Evolutionary conservation across 192 early-diverging fungal species (phyloP).

Genomic region (Entrophospora sp.): DNA sequence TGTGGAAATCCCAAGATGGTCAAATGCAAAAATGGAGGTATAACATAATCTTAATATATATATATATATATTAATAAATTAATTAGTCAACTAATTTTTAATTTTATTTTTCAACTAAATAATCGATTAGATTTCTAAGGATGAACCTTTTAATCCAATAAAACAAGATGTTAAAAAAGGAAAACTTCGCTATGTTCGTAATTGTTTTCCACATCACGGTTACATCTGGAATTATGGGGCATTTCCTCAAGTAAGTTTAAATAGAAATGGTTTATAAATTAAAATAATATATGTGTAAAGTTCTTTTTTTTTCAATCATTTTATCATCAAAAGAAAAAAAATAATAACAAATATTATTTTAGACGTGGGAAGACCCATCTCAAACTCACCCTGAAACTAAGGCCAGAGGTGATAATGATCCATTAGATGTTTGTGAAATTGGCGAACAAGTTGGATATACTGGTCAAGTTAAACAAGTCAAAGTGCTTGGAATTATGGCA

Average conservation of each 20-base stretch:
- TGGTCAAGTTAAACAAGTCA: slow-evolving; percentile 99
- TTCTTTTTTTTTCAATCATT: neutral
- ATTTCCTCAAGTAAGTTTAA: slow-evolving; percentile 68
- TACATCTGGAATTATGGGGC: slow-evolving; percentile 99
- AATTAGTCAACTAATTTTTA: neutral
- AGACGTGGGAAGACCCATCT: slow-evolving; percentile 98
- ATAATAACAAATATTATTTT: slow-evolving; percentile 7
- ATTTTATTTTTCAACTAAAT: neutral
- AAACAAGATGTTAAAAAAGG: slow-evolving; percentile 99
- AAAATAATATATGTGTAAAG: neutral
- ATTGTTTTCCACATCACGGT: slow-evolving; percentile 99
- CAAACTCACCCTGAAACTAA: slow-evolving; percentile 87
- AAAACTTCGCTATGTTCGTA: slow-evolving; percentile 95
- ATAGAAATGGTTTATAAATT: neutral
- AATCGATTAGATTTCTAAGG: slow-evolving; percentile 73
- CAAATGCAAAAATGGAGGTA: slow-evolving; percentile 96
- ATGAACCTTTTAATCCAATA: slow-evolving; percentile 96
- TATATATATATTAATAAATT: neutral
- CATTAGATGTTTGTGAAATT: slow-evolving; percentile 96
- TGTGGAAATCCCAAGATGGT: slow-evolving; percentile 97
- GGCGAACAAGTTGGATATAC: slow-evolving; percentile 85
- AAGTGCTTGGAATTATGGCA: slow-evolving; percentile 97
- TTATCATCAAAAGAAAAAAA: neutral
- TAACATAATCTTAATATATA: neutral
- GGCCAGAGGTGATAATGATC: slow-evolving; percentile 95